A percentile compares a stretch with the other conserved stretches of the same genome.
Conservation (phyloP, 2,329 filamentous ascomycete genomes). For the Apiospora hydei region DNA sequence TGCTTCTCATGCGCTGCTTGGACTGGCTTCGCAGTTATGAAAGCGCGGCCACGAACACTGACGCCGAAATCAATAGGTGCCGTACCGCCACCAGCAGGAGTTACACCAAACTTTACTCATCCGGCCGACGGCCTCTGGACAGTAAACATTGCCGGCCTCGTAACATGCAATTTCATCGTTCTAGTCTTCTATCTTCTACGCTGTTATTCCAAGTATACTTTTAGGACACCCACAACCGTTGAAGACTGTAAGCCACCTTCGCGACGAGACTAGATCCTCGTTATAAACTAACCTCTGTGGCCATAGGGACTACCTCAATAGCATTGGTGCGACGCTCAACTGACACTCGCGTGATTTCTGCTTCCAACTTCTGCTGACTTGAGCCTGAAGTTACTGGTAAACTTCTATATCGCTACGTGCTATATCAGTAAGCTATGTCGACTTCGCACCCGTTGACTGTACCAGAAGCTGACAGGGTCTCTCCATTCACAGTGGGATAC, state of each 20-base stretch:
- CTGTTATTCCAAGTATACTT: slow-evolving; percentile 31
- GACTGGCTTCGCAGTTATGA: neutral
- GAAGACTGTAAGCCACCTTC: slow-evolving; percentile 26
- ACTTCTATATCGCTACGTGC: slow-evolving; percentile 23
- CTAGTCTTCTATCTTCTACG: slow-evolving; percentile 31
- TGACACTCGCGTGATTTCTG: neutral
- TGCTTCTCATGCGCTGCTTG: too few relatives aligned
- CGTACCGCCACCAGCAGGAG: slow-evolving; percentile 35
- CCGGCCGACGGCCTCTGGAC: slow-evolving; percentile 30
- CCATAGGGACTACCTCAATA: slow-evolving; percentile 29
- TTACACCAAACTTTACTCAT: slow-evolving; percentile 33
- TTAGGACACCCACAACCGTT: slow-evolving; percentile 24
- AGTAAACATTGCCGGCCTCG: slow-evolving; percentile 29
- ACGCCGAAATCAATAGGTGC: slow-evolving; percentile 25
- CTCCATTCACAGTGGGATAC: slow-evolving; percentile 30
- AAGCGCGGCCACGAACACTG: neutral
- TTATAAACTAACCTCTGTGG: neutral
- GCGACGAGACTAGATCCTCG: neutral
- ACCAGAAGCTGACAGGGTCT: neutral
- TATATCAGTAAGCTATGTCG: slow-evolving; percentile 24
- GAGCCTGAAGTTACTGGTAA: neutral
- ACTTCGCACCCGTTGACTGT: neutral
- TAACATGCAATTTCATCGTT: slow-evolving; percentile 29
- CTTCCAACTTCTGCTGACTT: neutral
- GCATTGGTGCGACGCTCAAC: slow-evolving; percentile 27